Evolutionary conservation across 352 stramenopile genomes (phyloP).

Genomic region (Globisporangium middletonii): DNA sequence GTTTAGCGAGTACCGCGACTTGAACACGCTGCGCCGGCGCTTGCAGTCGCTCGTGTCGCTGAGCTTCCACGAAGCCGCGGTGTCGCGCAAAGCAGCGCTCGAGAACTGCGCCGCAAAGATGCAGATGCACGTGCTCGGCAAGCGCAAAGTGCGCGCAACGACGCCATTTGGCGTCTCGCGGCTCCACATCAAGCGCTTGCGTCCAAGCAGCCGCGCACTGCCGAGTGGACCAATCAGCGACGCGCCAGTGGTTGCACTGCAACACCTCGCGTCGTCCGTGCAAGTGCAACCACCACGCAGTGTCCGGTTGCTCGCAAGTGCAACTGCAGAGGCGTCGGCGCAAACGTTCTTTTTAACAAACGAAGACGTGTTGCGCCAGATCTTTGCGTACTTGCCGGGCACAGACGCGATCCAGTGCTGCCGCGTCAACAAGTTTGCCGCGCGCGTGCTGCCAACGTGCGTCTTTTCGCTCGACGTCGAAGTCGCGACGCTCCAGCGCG

Average conservation of each 20-base stretch:
- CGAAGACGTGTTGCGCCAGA: slow-evolving; percentile 55
- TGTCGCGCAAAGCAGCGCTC: slow-evolving; percentile 35
- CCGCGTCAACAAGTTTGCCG: slow-evolving; percentile 58
- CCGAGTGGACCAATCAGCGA: not conserved
- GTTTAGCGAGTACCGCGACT: slow-evolving; percentile 80
- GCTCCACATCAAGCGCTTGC: slow-evolving; percentile 54
- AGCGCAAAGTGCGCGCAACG: slow-evolving; percentile 37
- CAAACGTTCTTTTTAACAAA: slow-evolving; percentile 62
- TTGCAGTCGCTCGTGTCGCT: slow-evolving; percentile 83
- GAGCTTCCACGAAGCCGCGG: slow-evolving; percentile 82
- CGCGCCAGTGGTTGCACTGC: too few species aligned
- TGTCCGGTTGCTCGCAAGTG: not conserved
- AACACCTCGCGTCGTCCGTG: too few species aligned
- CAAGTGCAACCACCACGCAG: not conserved
- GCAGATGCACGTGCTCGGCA: slow-evolving; percentile 25
- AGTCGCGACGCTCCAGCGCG: slow-evolving; percentile 31
- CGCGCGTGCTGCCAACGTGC: slow-evolving; percentile 43
- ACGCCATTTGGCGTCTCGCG: slow-evolving; percentile 54
- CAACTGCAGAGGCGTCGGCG: slow-evolving; percentile 9
- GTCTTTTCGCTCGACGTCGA: slow-evolving; percentile 45
- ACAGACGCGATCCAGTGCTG: slow-evolving; percentile 57
- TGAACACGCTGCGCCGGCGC: slow-evolving; percentile 74
- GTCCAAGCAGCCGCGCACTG: not conserved
- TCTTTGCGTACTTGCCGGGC: slow-evolving; percentile 68
- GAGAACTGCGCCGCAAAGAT: slow-evolving; percentile 18